Evolutionary conservation across 441 rosid genomes (phyloP).

Genomic region (Populus trichocarpa): DNA sequence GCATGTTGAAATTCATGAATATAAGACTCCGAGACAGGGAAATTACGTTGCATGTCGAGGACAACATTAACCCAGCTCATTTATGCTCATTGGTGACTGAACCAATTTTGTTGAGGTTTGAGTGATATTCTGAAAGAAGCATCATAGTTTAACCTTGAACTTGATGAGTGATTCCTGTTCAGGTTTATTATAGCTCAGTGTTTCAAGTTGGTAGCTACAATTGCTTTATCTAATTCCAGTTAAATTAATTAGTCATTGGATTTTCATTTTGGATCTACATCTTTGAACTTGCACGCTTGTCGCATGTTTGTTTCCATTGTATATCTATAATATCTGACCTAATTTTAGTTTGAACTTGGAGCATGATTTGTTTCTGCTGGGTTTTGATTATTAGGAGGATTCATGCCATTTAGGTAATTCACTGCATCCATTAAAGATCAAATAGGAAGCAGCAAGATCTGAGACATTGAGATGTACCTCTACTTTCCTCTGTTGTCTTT

Average conservation of each 20-base stretch:
- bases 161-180: background rate
- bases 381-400: background rate
- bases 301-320: background rate
- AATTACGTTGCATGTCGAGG: background rate
- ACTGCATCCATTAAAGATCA: background rate
- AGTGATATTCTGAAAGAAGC: background rate
- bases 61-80: background rate
- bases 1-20: background rate
- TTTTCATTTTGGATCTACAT: background rate
- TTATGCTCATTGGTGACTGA: background rate
- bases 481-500: background rate
- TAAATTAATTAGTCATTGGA: background rate
- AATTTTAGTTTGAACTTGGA: background rate
- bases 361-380: background rate
- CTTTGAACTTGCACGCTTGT: background rate
- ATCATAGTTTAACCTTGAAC: background rate
- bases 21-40: background rate
- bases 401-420: background rate
- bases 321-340: background rate
- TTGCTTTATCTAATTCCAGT: background rate
- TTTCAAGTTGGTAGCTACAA: background rate
- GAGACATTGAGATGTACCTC: background rate
- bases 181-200: background rate
- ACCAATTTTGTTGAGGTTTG: slow-evolving; percentile 5
- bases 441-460: background rate